Conservation (phyloP, 1,139 yeast species). For the Pichia sp. region DNA sequence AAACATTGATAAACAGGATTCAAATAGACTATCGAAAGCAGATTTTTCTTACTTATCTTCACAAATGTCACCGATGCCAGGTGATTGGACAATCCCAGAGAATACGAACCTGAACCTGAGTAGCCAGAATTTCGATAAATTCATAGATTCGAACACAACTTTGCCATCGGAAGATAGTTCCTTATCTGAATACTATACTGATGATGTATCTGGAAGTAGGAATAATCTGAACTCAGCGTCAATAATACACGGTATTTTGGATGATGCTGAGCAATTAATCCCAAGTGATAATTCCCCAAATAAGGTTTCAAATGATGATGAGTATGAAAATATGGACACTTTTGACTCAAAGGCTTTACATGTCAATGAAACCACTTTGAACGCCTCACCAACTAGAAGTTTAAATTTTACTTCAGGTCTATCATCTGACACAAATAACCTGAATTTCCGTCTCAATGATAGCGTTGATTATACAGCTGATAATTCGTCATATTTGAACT, state of each 20-base stretch:
- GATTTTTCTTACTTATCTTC: conserved; percentile 21
- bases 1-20: background rate
- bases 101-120: conserved; percentile 1
- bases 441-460: background rate
- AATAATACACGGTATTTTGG: conserved; percentile 4
- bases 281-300: background rate
- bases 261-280: background rate
- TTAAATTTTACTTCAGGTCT: background rate
- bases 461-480: conserved; percentile 2
- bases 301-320: background rate
- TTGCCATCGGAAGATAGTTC: background rate
- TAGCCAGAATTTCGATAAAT: conserved; percentile 2
- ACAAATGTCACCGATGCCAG: conserved; percentile 22
- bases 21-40: conserved; percentile 9
- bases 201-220: background rate
- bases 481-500: conserved; percentile 5
- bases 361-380: background rate
- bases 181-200: background rate
- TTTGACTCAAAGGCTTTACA: too few relatives aligned
- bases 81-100: conserved; percentile 17
- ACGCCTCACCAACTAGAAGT: conserved; percentile 4
- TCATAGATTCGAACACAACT: conserved; percentile 1
- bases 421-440: background rate
- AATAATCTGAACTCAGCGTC: background rate
- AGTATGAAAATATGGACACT: background rate